phyloP scores from a whole-genome alignment of 1,139 yeast species.

The Nakaseomyces sp. region DNA sequence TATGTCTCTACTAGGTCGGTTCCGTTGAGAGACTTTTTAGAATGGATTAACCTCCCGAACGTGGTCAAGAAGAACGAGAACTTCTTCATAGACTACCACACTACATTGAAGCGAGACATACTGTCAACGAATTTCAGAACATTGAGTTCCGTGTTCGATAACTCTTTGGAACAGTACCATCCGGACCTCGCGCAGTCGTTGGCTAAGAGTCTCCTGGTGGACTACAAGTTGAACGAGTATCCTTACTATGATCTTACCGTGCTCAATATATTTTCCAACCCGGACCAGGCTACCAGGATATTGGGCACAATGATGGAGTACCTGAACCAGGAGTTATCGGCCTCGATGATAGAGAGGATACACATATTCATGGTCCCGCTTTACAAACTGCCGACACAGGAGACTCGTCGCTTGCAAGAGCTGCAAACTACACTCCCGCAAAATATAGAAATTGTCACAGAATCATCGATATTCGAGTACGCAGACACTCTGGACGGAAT shows the following conservation, averaged over 20 bases:
- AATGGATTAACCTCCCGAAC: slow-evolving; percentile 16
- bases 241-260: slow-evolving; percentile 29
- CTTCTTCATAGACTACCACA: slow-evolving; percentile 16
- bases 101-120: not conserved
- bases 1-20: slow-evolving; percentile 3
- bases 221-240: slow-evolving; percentile 27
- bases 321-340: slow-evolving; percentile 14
- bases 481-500: slow-evolving; percentile 7
- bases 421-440: not conserved
- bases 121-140: not conserved
- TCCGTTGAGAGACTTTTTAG: slow-evolving; percentile 22
- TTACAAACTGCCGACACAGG: slow-evolving; percentile 10
- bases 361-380: slow-evolving; percentile 24
- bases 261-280: slow-evolving; percentile 24
- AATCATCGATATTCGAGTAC: not conserved
- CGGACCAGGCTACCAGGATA: slow-evolving; percentile 17
- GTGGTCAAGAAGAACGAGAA: slow-evolving; percentile 14
- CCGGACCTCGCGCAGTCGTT: slow-evolving; percentile 23
- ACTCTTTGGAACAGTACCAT: slow-evolving; percentile 14
- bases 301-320: slow-evolving; percentile 18
- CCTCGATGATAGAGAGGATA: slow-evolving; percentile 19
- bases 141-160: slow-evolving; percentile 7
- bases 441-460: not conserved
- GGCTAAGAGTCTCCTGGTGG: slow-evolving; percentile 27
- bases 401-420: not conserved